phyloP scores from a whole-genome alignment of 2,329 filamentous ascomycete genomes.

The Fusarium sarcochroum region DNA sequence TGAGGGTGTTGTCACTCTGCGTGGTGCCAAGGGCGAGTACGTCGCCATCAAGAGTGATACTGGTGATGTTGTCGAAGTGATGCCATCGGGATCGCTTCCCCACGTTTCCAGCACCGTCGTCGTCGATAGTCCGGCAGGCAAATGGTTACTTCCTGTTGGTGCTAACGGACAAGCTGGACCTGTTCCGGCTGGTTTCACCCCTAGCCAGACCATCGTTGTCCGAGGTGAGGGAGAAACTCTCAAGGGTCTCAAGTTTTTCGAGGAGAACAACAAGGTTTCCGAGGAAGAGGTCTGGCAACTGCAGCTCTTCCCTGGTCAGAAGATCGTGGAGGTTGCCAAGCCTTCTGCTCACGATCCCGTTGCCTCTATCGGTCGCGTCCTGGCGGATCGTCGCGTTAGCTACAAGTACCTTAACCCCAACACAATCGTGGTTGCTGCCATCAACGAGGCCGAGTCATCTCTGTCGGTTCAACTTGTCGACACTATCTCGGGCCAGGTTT shows the following conservation, averaged over 20 bases:
- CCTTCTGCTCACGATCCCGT: constrained; percentile 85
- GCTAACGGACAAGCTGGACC: constrained; percentile 63
- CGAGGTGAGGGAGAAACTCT: constrained; percentile 64
- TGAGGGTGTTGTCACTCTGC: constrained; percentile 69
- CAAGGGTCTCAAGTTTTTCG: constrained; percentile 68
- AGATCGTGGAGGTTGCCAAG: constrained; percentile 76
- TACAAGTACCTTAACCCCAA: constrained; percentile 98
- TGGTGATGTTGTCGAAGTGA: constrained; percentile 65
- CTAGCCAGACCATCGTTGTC: constrained; percentile 69
- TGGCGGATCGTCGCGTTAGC: constrained; percentile 91
- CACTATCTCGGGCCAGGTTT: constrained; percentile 84
- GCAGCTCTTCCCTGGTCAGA: constrained; percentile 73
- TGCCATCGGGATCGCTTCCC: constrained; percentile 52
- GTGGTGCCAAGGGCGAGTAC: constrained; percentile 73
- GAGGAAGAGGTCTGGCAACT: constrained; percentile 80
- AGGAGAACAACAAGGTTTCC: constrained; percentile 57
- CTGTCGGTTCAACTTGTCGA: constrained; percentile 87
- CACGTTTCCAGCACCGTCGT: constrained; percentile 61
- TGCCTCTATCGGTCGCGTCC: constrained; percentile 93
- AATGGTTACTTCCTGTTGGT: constrained; percentile 68
- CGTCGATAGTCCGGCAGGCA: constrained; percentile 66
- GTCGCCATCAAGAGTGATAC: constrained; percentile 68
- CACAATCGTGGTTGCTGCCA: constrained; percentile 80
- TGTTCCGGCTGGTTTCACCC: constrained; percentile 61
- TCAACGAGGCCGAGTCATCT: constrained; percentile 69